Evolutionary conservation across 2,329 filamentous ascomycete species (phyloP), one percentile per base, ranked within the genome.

Genomic region (Simplicillium sp.): DNA sequence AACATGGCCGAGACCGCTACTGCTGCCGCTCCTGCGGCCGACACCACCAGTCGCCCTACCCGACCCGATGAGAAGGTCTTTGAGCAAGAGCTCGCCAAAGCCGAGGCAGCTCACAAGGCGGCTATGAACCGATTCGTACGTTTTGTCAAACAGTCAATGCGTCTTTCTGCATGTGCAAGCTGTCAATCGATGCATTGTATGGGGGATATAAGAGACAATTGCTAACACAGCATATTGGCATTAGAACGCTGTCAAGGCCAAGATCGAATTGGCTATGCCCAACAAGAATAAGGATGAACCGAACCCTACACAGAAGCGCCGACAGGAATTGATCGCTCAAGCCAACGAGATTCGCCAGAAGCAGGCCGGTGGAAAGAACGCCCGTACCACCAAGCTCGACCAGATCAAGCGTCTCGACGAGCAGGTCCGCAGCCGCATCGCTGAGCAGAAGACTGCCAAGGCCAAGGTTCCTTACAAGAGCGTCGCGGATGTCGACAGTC

Each of bases 381-480:
- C 84, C 40, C 84, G 89, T 42, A 77, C 74, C 53, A 73, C 75
- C 57, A 82, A 89, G 62, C 76, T 87, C 55, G 89, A 96, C 55
- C 87, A 94, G 68, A 85, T 96, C 69, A 94, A 92, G 76, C 81
- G 82, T 51, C 79, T 95, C 45, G 89, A 97, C 54, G 83, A 89
- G 59, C 84, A 88, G 60, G 72, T 98, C 56, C 90, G 90, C 68
- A 80, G 81, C 55, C 82, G 86, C 50, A 82, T 94, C 51, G 70
- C 75, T 50, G 88, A 96, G 67, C 86, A 94, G 61, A 97, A 96
- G 76, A 75, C 73, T 42, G 84, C 86, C 48, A 84, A 85, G 55
- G 76, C 78, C 65, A 85, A 87, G 61, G 75, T 94, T 46, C 70
- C 79, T 40, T 97, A 83, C 78, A 95, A 92, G 77, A 87, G 72